Conservation (phyloP, 1,284 basidiomycete species). For the Boletus mariae region DNA sequence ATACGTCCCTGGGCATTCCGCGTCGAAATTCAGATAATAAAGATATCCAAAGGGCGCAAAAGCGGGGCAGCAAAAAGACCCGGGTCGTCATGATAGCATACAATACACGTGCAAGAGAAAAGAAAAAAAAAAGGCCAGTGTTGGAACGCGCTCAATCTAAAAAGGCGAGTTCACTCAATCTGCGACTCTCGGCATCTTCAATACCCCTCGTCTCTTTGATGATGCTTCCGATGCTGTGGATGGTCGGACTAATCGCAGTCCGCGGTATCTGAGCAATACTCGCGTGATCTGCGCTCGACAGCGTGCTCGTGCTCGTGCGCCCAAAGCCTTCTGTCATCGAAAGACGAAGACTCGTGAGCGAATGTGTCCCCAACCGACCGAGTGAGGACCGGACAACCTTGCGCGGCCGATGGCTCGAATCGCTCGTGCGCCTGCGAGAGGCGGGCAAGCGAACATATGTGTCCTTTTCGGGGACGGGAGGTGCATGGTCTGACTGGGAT, state of each 20-base stretch:
- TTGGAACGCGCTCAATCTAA: constrained; percentile 37
- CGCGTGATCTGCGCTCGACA: constrained; percentile 16
- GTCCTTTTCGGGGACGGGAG: constrained; percentile 17
- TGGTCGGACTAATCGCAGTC: constrained; percentile 49
- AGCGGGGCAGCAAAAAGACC: background rate
- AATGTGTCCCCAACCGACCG: constrained; percentile 28
- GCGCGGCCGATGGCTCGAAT: constrained; percentile 16
- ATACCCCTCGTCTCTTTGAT: constrained; percentile 48
- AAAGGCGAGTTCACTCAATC: constrained; percentile 68
- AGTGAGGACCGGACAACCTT: constrained; percentile 2
- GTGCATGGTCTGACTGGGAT: constrained; percentile 13
- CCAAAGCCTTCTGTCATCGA: constrained; percentile 35
- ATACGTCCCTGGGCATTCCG: constrained; percentile 1
- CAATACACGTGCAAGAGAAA: constrained; percentile 3
- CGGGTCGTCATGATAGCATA: constrained; percentile 6
- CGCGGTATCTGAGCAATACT: constrained; percentile 23
- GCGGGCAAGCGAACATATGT: background rate
- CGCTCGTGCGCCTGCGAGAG: constrained; percentile 20
- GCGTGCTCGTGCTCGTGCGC: constrained; percentile 16
- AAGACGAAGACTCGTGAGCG: constrained; percentile 38
- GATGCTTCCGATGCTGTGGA: constrained; percentile 57
- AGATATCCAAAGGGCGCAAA: constrained; percentile 2
- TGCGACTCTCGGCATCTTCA: constrained; percentile 60
- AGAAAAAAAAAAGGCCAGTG: background rate
- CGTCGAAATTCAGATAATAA: constrained; percentile 3